A percentile compares a stretch with the other conserved stretches of the same genome.
phyloP scores from a whole-genome alignment of 192 early-diverging fungal genomes.

The Geranomyces variabilis region DNA sequence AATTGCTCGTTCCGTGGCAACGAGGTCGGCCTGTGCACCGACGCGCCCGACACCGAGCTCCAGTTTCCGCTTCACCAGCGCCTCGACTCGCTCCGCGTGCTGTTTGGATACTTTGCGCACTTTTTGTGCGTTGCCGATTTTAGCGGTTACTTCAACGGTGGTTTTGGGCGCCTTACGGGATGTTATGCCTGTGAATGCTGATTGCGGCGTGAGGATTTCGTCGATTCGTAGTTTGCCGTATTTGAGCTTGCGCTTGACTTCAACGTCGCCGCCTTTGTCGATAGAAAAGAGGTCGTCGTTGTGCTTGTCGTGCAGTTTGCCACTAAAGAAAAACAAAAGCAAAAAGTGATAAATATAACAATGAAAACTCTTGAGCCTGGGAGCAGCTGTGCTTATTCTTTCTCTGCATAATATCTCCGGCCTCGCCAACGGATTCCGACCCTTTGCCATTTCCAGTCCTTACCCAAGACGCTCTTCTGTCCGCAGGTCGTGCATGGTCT shows the following conservation, averaged over 20 bases:
- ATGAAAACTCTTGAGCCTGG: too few relatives aligned
- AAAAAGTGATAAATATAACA: neutral
- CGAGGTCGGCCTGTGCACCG: slow-evolving; percentile 32
- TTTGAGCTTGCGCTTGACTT: slow-evolving; percentile 39
- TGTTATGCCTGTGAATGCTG: slow-evolving; percentile 56
- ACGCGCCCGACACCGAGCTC: slow-evolving; percentile 21
- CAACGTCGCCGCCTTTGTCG: slow-evolving; percentile 68
- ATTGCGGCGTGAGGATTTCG: slow-evolving; percentile 77
- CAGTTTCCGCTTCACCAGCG: slow-evolving; percentile 50
- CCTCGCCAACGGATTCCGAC: too few relatives aligned
- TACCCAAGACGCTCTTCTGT: slow-evolving; percentile 81
- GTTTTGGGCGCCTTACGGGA: slow-evolving; percentile 32
- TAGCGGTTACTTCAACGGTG: slow-evolving; percentile 32
- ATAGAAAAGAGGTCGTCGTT: slow-evolving; percentile 69
- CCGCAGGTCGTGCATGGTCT: slow-evolving; percentile 61
- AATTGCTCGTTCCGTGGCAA: slow-evolving; percentile 14
- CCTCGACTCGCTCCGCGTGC: slow-evolving; percentile 41
- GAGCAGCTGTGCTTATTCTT: neutral
- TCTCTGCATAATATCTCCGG: neutral
- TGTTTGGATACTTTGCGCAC: slow-evolving; percentile 49
- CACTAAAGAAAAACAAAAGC: slow-evolving; percentile 37
- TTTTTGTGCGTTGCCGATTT: slow-evolving; percentile 19
- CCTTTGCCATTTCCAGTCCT: neutral
- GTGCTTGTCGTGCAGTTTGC: slow-evolving; percentile 50
- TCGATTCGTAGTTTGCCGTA: slow-evolving; percentile 70